A percentile compares a stretch with the other conserved stretches of the same genome.
These are phyloP conservation scores for Chaetomium sp. DNA, from an alignment of 2,329 filamentous ascomycete genomes.

Conservation along the genomic window DNA sequence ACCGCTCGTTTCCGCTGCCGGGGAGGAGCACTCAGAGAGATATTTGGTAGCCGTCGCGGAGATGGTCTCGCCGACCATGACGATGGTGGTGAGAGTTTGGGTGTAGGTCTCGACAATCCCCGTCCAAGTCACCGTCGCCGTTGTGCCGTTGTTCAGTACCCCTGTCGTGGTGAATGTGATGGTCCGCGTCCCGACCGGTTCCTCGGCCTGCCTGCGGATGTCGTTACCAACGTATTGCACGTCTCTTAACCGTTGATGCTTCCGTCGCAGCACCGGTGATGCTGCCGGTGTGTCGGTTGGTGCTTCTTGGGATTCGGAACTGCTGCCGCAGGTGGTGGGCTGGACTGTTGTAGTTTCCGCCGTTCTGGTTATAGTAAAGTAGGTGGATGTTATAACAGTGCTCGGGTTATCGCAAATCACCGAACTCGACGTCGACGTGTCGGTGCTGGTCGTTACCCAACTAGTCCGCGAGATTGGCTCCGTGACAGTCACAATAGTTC, in stretches of 20 bases:
- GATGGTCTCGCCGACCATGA: not conserved
- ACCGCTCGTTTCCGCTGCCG: not conserved
- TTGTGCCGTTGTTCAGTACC: not conserved
- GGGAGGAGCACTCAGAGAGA: not conserved
- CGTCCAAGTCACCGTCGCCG: not conserved
- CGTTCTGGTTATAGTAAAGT: not conserved
- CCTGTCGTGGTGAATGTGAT: not conserved
- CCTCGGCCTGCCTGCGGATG: not conserved
- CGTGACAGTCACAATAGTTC: not conserved
- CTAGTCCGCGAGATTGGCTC: not conserved
- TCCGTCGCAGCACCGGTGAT: not conserved
- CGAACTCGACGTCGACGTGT: not conserved
- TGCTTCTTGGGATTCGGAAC: not conserved
- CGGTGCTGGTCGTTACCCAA: not conserved
- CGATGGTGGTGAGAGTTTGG: not conserved
- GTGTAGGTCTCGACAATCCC: not conserved
- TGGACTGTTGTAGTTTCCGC: not conserved
- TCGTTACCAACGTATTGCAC: not conserved
- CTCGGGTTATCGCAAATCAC: not conserved
- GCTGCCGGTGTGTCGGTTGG: not conserved
- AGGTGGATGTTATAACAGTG: not conserved
- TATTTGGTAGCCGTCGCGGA: not conserved
- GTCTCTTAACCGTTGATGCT: not conserved
- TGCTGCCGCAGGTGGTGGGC: not conserved
- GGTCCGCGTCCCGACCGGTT: not conserved